Base-by-base conservation (phyloP, 1,284 basidiomycete genomes). In the Apiotrichum domesticum region DNA sequence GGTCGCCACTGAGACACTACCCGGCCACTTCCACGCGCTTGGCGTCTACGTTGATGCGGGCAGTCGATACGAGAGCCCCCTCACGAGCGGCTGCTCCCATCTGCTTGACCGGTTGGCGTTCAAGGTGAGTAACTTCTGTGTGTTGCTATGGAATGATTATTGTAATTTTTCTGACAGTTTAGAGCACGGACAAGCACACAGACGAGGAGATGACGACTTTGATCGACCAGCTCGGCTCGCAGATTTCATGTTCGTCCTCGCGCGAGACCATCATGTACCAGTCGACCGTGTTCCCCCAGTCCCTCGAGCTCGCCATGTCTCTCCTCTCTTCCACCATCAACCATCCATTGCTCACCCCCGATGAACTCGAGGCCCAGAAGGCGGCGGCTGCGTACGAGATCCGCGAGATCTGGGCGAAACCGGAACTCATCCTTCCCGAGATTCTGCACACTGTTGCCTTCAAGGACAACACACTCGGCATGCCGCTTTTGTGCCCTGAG, bases 191-290 rank as follows among this genome's bases (percentile, higher is more conserved):
- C 42, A 77, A 74, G 51, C 78, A 80, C 48, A 74, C 77, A 3
- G 74, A 78, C 4, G 85, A 85, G 43, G 83, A 90, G 66, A 94
- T 98, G 88, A 84, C 86, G 6, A 79, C 80, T 4, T 84, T 87
- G 51, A 89, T 97, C 68, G 87, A 93, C 72, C 82, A 83, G 9
- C 81, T 97, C 21, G 94, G 96, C 47, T 92, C 93, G 21, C 92
- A 97, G 77, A 91, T 98, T 58, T 83, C 90, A 74, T 93, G 89
- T 71, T 87, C 91, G 7, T 91, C 91, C 11, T 89, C 91, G 5
- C 82, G 95, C 47, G 95, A 98, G 75, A 86, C 91, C 40, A 92
- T 98, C 76, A 93, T 97, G 90, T 98, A 98, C 76, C 95, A 98
- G 77, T 94, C 95, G 14, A 90, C 91, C 47, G 88, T 97, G 70